A percentile compares a stretch with the other conserved stretches of the same genome.
These are phyloP conservation scores for Fusarium begoniae DNA, from an alignment of 2,329 filamentous ascomycete genomes.

Conservation along the genomic window DNA sequence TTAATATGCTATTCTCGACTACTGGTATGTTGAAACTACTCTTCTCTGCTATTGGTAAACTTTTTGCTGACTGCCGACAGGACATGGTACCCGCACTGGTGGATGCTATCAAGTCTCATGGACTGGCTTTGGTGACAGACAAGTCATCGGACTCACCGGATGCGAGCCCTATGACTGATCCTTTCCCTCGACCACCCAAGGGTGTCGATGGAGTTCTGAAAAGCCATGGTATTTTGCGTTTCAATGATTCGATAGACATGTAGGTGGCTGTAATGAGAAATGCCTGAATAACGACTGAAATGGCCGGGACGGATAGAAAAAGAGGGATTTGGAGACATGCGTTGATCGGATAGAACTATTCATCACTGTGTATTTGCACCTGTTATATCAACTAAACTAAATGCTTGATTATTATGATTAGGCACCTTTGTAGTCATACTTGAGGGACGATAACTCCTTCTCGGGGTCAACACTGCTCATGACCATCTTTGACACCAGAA, in stretches of 20 bases:
- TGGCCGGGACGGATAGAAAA: constrained; percentile 29
- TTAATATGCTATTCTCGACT: constrained; percentile 88
- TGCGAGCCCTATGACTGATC: constrained; percentile 53
- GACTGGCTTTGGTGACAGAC: constrained; percentile 90
- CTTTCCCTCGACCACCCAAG: constrained; percentile 72
- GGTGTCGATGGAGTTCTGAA: constrained; percentile 89
- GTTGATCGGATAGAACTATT: constrained; percentile 18
- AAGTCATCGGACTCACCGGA: constrained; percentile 70
- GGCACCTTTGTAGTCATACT: constrained; percentile 75
- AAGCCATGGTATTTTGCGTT: constrained; percentile 86
- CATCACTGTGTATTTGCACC: neutral
- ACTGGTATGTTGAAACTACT: constrained; percentile 67
- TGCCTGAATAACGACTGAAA: constrained; percentile 26
- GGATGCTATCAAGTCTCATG: constrained; percentile 93
- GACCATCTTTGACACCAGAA: constrained; percentile 69
- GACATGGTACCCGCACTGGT: constrained; percentile 93
- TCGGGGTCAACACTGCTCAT: constrained; percentile 76
- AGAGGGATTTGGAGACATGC: neutral
- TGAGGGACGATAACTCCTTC: constrained; percentile 67
- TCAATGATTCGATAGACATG: constrained; percentile 90
- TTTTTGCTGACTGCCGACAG: constrained; percentile 54
- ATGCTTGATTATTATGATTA: constrained; percentile 43
- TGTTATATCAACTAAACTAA: neutral
- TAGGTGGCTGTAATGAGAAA: constrained; percentile 45
- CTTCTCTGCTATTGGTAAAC: no score